Evolutionary conservation across 2,329 filamentous ascomycete genomes (phyloP).

Genomic region (Colletotrichum zoysiae): DNA sequence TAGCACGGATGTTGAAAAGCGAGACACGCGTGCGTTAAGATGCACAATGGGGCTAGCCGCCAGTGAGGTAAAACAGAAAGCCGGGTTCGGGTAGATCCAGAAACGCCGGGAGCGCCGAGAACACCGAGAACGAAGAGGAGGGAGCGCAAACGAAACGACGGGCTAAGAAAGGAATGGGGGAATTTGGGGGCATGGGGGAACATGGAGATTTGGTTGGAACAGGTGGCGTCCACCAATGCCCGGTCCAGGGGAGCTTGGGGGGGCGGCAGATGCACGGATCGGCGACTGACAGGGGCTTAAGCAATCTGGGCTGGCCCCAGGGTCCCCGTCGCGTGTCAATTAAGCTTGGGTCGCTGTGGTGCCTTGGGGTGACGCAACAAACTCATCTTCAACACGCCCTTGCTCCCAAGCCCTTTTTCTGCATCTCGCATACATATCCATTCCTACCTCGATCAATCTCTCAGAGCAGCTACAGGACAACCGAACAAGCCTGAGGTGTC

Average conservation of each 20-base stretch:
- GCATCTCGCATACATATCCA: not conserved
- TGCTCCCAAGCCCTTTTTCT: not conserved
- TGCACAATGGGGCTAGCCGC: constrained; percentile 7
- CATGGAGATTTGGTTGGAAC: constrained; percentile 35
- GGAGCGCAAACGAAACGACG: not conserved
- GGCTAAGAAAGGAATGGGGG: constrained; percentile 29
- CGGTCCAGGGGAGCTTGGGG: constrained; percentile 33
- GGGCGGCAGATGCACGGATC: constrained; percentile 39
- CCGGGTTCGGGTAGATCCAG: not conserved
- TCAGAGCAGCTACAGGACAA: not conserved
- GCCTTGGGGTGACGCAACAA: constrained; percentile 38
- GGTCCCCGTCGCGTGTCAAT: constrained; percentile 25
- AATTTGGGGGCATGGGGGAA: constrained; percentile 22
- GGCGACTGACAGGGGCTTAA: constrained; percentile 32
- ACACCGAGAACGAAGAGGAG: constrained; percentile 4
- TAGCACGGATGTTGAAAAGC: not conserved
- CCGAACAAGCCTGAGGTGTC: not conserved
- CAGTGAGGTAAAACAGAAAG: constrained; percentile 17
- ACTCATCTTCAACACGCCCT: constrained; percentile 28
- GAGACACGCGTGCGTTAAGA: not conserved
- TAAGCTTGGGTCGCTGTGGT: constrained; percentile 25
- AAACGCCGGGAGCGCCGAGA: not conserved
- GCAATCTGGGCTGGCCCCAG: constrained; percentile 25
- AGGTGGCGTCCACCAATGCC: constrained; percentile 39
- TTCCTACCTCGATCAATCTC: not conserved